A percentile compares a stretch with the other conserved stretches of the same genome.
Evolutionary conservation across 768 basidiomycete species (phyloP).

Genomic region (Obba rivulosa): DNA sequence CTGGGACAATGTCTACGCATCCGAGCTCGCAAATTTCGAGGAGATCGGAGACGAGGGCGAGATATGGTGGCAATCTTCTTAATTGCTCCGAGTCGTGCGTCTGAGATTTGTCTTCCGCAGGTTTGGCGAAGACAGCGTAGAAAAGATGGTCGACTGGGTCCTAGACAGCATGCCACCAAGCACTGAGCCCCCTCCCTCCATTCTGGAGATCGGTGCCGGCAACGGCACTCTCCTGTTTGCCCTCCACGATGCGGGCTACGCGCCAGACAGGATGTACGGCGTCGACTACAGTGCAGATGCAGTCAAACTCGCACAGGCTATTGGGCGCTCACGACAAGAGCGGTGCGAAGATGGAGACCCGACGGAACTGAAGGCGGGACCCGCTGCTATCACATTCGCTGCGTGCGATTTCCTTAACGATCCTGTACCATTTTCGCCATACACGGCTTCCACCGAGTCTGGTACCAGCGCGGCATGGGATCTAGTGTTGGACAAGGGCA

Average conservation of each 20-base stretch:
- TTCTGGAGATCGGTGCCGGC: slow-evolving; percentile 77
- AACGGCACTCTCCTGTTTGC: slow-evolving; percentile 76
- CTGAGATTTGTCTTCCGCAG: slow-evolving; percentile 30
- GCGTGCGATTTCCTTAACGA: slow-evolving; percentile 62
- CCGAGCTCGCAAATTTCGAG: slow-evolving; percentile 65
- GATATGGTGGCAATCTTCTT: slow-evolving; percentile 48
- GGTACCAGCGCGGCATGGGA: slow-evolving; percentile 46
- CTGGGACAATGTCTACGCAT: slow-evolving; percentile 74
- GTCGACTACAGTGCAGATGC: slow-evolving; percentile 78
- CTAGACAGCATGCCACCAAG: slow-evolving; percentile 46
- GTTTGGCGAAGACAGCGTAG: slow-evolving; percentile 74
- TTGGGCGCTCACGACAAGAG: slow-evolving; percentile 35
- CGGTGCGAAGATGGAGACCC: slow-evolving; percentile 1
- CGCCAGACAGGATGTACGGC: slow-evolving; percentile 45
- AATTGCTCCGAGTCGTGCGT: background rate
- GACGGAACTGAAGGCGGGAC: slow-evolving; percentile 21
- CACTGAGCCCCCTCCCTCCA: slow-evolving; percentile 33
- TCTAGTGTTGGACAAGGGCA: slow-evolving; percentile 81
- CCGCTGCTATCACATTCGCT: slow-evolving; percentile 44
- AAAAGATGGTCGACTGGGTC: slow-evolving; percentile 79
- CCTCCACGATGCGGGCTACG: slow-evolving; percentile 63
- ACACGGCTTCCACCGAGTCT: slow-evolving; percentile 10
- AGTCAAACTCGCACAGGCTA: slow-evolving; percentile 52
- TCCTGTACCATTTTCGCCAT: slow-evolving; percentile 34
- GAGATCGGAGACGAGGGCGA: slow-evolving; percentile 84